Evolutionary conservation across 495 filamentous ascomycete species (phyloP).

Genomic region (Neurospora sp.): DNA sequence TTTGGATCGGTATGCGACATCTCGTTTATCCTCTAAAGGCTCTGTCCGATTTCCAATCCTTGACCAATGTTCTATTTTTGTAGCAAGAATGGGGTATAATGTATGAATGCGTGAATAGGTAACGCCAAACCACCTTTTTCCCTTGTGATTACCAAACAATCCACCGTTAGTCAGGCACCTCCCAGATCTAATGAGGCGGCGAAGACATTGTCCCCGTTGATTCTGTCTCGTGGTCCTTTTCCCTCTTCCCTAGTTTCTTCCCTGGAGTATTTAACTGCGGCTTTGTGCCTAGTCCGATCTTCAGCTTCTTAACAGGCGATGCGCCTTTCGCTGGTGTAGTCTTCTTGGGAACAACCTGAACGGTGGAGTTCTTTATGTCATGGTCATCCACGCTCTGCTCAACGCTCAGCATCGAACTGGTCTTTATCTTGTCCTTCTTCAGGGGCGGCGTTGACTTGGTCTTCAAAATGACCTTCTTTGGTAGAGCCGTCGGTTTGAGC

Average conservation of each 20-base stretch:
- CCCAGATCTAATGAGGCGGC: conserved; percentile 21
- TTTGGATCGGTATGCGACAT: not conserved
- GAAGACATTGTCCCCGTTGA: conserved; percentile 42
- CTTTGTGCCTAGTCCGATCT: conserved; percentile 25
- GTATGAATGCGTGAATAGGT: not conserved
- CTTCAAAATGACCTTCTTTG: conserved; percentile 42
- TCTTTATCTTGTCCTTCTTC: conserved; percentile 40
- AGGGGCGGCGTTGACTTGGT: conserved; percentile 21
- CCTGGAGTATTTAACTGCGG: conserved; percentile 25
- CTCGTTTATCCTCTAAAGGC: not conserved
- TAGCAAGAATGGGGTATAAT: not conserved
- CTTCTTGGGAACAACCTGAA: conserved; percentile 36
- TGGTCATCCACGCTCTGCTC: conserved; percentile 32
- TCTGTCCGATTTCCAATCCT: not conserved
- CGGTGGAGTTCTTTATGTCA: conserved; percentile 27
- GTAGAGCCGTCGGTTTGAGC: conserved; percentile 22
- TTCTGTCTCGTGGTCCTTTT: conserved; percentile 37
- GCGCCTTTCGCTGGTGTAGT: conserved; percentile 25
- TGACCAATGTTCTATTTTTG: not conserved
- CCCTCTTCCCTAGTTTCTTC: conserved; percentile 29
- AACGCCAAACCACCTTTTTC: not conserved
- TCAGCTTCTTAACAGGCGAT: conserved; percentile 39
- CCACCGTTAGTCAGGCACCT: not conserved
- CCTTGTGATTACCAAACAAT: not conserved
- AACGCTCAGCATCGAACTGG: conserved; percentile 26